Evolutionary conservation across 1,139 yeast species (phyloP), one percentile per base, ranked within the genome.

Genomic region (Suhomyces guaymorum): DNA sequence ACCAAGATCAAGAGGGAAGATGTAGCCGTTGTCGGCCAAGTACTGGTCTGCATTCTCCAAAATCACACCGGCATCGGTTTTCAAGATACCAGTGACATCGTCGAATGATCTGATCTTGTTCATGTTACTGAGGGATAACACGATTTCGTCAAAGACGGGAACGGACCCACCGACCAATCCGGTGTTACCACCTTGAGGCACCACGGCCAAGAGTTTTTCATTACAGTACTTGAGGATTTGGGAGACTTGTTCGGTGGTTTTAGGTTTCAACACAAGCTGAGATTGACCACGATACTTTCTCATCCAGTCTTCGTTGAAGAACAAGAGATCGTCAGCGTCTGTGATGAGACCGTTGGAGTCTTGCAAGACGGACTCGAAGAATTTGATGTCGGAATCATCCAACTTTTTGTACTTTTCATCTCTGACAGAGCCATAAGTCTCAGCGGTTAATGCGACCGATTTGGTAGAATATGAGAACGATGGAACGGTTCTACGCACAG

Each of bases 181-280:
- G 3, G 97, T 90, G 61, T 90, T 90, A 43, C 98, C 98, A 54
- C 97, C 96, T 62, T 92, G 97, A 9, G 98, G 97, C 5, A 88
- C 96, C 29, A 90, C 82, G 0, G 97, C 96, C 24, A 90, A 64
- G 43, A 73, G 76, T 32, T 81, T 66, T 20, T 82, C 86, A 54
- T 86, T 85, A 69, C 97, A 88, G 61, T 88, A 84, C 57, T 81
- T 80, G 52, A 92, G 57, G 44, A 92, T 87, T 49, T 77, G 55
- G 3, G 92, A 73, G 14, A 92, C 82, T 58, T 92, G 94, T 42
- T 83, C 79, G 2, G 89, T 79, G 12, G 86, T 76, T 52, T 83
- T 84, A 24, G 98, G 98, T 55, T 85, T 88, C 47, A 92, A 70
- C 3, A 89, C 90, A 32, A 92, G 61, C 51, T 76, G 70, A 1